These are phyloP conservation scores for Aspergillus melleus DNA, from an alignment of 2,329 filamentous ascomycete genomes.

Conservation along the genomic window DNA sequence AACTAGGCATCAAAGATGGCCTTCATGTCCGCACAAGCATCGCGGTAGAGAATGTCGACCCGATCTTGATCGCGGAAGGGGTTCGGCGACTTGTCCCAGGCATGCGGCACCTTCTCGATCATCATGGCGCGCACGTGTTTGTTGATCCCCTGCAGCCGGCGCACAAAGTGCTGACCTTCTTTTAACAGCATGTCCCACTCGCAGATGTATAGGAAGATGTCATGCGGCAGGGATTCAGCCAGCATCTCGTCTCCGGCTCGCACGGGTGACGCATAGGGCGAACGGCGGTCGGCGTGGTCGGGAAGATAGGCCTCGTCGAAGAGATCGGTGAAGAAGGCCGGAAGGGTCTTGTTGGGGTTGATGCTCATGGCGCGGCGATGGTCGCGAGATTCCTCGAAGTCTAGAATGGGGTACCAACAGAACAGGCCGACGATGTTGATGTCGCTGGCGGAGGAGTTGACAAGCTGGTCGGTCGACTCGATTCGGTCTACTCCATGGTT, in stretches of 20 bases:
- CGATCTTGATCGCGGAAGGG: slow-evolving; percentile 47
- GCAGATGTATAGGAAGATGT: slow-evolving; percentile 63
- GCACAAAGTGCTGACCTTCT: slow-evolving; percentile 53
- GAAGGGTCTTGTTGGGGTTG: slow-evolving; percentile 53
- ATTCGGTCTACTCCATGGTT: slow-evolving; percentile 27
- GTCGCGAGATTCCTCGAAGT: slow-evolving; percentile 61
- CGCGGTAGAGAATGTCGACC: slow-evolving; percentile 44
- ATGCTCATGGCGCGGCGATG: slow-evolving; percentile 57
- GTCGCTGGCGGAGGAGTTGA: slow-evolving; percentile 38
- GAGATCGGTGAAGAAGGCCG: slow-evolving; percentile 49
- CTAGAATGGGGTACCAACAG: slow-evolving; percentile 63
- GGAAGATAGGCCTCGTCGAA: slow-evolving; percentile 52
- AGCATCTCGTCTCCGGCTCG: slow-evolving; percentile 57
- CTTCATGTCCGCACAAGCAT: slow-evolving; percentile 47
- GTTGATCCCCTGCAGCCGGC: slow-evolving; percentile 41
- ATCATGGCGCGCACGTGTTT: slow-evolving; percentile 48
- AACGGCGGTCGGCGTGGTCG: slow-evolving; percentile 50
- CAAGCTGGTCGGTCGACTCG: slow-evolving; percentile 36
- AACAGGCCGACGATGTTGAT: slow-evolving; percentile 57
- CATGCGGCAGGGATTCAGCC: slow-evolving; percentile 54
- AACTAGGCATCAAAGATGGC: slow-evolving; percentile 37
- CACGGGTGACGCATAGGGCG: slow-evolving; percentile 61
- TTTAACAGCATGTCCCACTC: slow-evolving; percentile 68
- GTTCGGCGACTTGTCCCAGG: slow-evolving; percentile 51
- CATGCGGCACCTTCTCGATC: slow-evolving; percentile 48